Base-by-base conservation (phyloP, 1,284 basidiomycete genomes). In the Gastroboletus turbinatus region DNA sequence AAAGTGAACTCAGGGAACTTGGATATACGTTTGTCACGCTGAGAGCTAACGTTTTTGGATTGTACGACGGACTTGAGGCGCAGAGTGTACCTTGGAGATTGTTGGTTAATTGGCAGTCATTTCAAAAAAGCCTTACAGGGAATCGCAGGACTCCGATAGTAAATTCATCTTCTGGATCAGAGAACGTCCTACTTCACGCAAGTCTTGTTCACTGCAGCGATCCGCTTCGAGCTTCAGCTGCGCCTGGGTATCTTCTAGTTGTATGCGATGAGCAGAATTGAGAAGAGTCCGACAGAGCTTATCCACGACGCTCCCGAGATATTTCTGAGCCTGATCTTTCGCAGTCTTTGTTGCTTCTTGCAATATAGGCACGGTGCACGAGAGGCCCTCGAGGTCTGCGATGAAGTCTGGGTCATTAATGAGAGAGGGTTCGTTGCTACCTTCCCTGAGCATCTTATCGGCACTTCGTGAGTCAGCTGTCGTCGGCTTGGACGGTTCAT, bases 341-440 rank as follows among this genome's bases (percentile, higher is more conserved):
- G 74, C 60, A 1, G 52, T 50, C 7, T 62, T 67, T 46, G 69
- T 66, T n/a, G 49, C 57, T 5, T 60, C 60, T n/a, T 59, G 58
- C 35, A 71, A 25, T 6, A 49, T 9, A 33, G 67, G 66, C 19
- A 45, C 49, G 9, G 56, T 50, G 10, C 42, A 46, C 1, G 45
- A 53, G 19, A 63, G 46, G n/a, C 17, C 32, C 32, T 70, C 61
- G 2, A 78, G 60, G 33, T 61, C 53, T 0, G 54, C 39, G 7
- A 78, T 52, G 47, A 77, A 77, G 2, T 71, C 57, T 2, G 56
- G 44, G 52, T 77, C 74, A 19, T 17, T 55, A 1, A 63, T 50
- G 35, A 54, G 57, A 46, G 66, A 59, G 29, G 52, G 23, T 27
- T 68, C 50, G 4, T 49, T 55, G 11, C 48, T 21, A 16, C 65